Base-by-base conservation (phyloP, 2,329 filamentous ascomycete species). In the Pseudogymnoascus verrucosus region DNA sequence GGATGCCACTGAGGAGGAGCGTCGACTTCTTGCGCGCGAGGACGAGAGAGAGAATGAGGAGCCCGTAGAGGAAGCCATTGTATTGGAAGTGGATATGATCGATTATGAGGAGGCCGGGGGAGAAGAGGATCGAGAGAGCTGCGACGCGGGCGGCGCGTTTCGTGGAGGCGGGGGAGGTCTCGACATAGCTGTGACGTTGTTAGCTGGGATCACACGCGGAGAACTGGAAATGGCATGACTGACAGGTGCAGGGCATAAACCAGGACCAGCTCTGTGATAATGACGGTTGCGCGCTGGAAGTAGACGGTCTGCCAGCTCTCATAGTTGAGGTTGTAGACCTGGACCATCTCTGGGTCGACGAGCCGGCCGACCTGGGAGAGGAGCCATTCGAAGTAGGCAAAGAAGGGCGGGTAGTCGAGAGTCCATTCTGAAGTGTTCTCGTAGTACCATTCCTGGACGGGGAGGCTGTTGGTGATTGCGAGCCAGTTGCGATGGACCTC, bases 351-450 rank as follows among this genome's bases (percentile, higher is more conserved):
- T 23, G 90, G 86, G 73, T 99, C 93, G 67, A 86, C 82, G 73
- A 90, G 84, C 68, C 81, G 84, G 26, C 93, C 95, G 64, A 87
- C 80, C 71, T 95, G 90, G 57, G 93, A 95, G 71, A 99, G 82
- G 51, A 87, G 74, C 91, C 91, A 98, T 81, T 99, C 95, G 78
- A 98, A 97, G 74, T 90, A 93, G 69, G 95, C 95, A 74, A 99
- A 99, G 78, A 98, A 97, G 6, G 95, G 95, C 34, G 95, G 95
- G 74, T 99, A 99, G 78, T 99, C 95, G 72, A 99, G 88, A 0
- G 95, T 99, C 95, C 95, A 99, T 91, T 98, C 91, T 65, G 95
- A 99, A 1, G 93, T 96, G 78, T 93, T 89, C 81, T 99, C 95
- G 74, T 89, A 93, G 78, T 99, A 99, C 95, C 95, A 99, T 69